These are phyloP conservation scores for Avena sativa DNA, from an alignment of 176 grass and related monocot species.

Conservation along the genomic window DNA sequence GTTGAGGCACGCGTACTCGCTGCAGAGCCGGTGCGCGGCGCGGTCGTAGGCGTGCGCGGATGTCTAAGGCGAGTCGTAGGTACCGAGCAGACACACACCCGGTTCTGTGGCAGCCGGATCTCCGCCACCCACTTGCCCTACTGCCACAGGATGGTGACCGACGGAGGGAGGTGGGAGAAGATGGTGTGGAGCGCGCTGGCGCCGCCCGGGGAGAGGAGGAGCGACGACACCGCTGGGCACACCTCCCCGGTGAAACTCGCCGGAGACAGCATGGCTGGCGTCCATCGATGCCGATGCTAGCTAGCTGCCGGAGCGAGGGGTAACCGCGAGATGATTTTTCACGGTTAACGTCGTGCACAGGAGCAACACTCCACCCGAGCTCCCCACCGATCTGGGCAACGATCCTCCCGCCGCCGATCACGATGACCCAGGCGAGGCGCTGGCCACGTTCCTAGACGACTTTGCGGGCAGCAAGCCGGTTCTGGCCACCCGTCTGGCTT, in stretches of 20 bases:
- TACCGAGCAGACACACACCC: constrained; percentile 95
- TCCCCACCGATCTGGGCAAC: not conserved
- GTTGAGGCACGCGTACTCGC: constrained; percentile 95
- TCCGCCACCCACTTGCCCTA: constrained; percentile 98
- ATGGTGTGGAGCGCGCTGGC: constrained; percentile 67
- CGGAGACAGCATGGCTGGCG: constrained; percentile 36
- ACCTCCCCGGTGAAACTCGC: constrained; percentile 55
- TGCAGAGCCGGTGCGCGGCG: constrained; percentile 77
- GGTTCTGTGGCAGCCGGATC: constrained; percentile 86
- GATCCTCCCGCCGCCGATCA: not conserved
- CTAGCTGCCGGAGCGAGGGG: not conserved
- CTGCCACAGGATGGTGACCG: constrained; percentile 63
- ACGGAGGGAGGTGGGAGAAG: constrained; percentile 69
- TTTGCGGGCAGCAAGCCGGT: constrained; percentile 16
- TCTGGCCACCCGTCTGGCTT: not conserved
- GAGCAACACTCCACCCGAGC: not conserved
- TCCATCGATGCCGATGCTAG: constrained; percentile 47
- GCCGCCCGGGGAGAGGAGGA: constrained; percentile 57
- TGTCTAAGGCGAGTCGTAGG: constrained; percentile 89
- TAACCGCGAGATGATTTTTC: not conserved
- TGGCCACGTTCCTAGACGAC: constrained; percentile 14
- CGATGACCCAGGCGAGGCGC: not conserved
- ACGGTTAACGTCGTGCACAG: not conserved
- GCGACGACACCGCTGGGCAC: constrained; percentile 48
- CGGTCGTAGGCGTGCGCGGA: constrained; percentile 93